Evolutionary conservation across 345 rosid species (phyloP).

Genomic region (Corchorus capsularis): DNA sequence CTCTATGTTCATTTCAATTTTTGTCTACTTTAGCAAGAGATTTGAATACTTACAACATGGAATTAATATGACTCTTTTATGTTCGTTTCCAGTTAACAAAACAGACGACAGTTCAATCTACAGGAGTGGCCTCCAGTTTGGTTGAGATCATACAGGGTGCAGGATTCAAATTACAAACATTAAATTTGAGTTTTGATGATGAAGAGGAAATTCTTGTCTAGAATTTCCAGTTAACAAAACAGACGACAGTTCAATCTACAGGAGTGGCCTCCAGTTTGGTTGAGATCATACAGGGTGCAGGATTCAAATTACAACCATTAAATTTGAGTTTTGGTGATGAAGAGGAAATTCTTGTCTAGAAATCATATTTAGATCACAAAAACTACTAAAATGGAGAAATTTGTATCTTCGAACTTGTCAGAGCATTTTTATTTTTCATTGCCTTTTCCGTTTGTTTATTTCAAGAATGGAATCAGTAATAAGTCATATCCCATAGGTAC

Average conservation of each 20-base stretch:
- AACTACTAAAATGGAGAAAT: neutral
- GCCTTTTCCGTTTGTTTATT: neutral
- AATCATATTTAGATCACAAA: neutral
- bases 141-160: conserved; percentile 81
- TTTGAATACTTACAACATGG: neutral
- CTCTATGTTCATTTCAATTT: neutral
- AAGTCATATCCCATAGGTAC: too few species aligned
- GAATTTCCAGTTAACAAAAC: conserved; percentile 10
- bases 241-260: conserved; percentile 14
- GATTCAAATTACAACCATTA: conserved; percentile 88
- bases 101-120: conserved; percentile 15
- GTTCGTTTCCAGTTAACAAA: neutral
- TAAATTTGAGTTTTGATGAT: conserved; percentile 82
- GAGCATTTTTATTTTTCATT: neutral
- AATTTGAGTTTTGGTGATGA: conserved; percentile 82
- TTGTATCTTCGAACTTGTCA: neutral
- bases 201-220: conserved; percentile 56
- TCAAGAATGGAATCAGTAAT: neutral
- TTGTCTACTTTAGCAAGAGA: neutral
- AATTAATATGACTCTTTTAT: neutral
- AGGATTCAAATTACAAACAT: conserved; percentile 87
- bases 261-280: conserved; percentile 85
- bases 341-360: conserved; percentile 49
- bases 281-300: conserved; percentile 79
- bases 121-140: conserved; percentile 78